Conservation (phyloP, 352 stramenopile genomes). For the Globisporangium iwayamae region DNA sequence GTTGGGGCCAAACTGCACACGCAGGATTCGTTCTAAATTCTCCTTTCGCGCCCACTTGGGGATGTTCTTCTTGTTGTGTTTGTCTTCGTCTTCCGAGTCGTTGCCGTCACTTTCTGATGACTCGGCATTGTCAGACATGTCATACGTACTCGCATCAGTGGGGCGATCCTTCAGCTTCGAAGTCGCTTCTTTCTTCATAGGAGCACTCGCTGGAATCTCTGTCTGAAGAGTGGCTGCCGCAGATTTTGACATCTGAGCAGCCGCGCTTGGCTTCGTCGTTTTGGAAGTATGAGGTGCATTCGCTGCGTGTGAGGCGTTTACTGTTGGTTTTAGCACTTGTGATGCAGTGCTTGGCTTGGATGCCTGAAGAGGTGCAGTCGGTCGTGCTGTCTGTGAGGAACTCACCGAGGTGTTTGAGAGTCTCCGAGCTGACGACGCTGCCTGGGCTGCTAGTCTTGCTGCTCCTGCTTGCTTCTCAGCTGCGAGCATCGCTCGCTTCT, state of each 20-base stretch:
- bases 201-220: neutral
- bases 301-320: neutral
- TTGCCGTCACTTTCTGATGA: constrained; percentile 47
- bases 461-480: constrained; percentile 32
- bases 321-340: neutral
- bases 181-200: neutral
- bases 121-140: constrained; percentile 81
- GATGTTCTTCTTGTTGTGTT: constrained; percentile 70
- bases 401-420: constrained; percentile 1
- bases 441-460: constrained; percentile 20
- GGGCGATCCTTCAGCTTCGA: constrained; percentile 21
- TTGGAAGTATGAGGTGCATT: neutral
- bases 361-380: constrained; percentile 3
- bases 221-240: neutral
- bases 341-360: neutral
- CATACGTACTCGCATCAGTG: constrained; percentile 40
- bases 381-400: neutral
- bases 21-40: constrained; percentile 65
- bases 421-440: constrained; percentile 3
- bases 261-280: neutral
- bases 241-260: neutral
- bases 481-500: constrained; percentile 54
- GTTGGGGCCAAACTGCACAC: constrained; percentile 69
- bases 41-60: constrained; percentile 74
- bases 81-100: constrained; percentile 32